phyloP scores from a whole-genome alignment of 495 filamentous ascomycete species.

The Penicillium desertorum region DNA sequence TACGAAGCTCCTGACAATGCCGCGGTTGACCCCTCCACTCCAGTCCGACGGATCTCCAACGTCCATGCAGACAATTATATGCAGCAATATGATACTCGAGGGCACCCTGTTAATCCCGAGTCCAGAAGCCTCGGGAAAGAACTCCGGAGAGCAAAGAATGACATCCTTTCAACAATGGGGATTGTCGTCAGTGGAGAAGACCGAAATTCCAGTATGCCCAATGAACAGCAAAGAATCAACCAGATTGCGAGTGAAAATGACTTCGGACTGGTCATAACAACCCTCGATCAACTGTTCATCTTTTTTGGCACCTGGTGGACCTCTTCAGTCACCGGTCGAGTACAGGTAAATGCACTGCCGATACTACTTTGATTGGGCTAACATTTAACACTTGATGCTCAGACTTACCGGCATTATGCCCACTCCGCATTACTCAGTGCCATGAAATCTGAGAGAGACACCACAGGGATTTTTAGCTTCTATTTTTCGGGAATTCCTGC shows the following conservation, averaged over 20 bases:
- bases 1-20: conserved; percentile 59
- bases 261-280: conserved; percentile 49
- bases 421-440: conserved; percentile 41
- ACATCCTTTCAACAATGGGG: conserved; percentile 57
- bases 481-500: conserved; percentile 50
- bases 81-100: conserved; percentile 70
- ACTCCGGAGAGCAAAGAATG: conserved; percentile 55
- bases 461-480: conserved; percentile 37
- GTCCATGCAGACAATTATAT: conserved; percentile 48
- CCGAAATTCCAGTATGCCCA: conserved; percentile 30
- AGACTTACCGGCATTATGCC: conserved; percentile 50
- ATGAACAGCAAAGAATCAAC: conserved; percentile 45
- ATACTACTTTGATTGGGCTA: conserved; percentile 1
- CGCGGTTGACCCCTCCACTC: conserved; percentile 18
- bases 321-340: conserved; percentile 42
- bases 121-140: conserved; percentile 45
- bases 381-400: conserved; percentile 3
- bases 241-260: conserved; percentile 50
- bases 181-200: conserved; percentile 50
- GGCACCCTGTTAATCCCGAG: conserved; percentile 63
- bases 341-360: conserved; percentile 42
- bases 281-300: conserved; percentile 41
- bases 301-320: conserved; percentile 48
- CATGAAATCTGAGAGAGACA: conserved; percentile 38
- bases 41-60: conserved; percentile 35